Percentiles rank a stretch among this genome's conserved stretches.
Conservation (phyloP, 257 asterid genomes). For the Avicennia marina region DNA sequence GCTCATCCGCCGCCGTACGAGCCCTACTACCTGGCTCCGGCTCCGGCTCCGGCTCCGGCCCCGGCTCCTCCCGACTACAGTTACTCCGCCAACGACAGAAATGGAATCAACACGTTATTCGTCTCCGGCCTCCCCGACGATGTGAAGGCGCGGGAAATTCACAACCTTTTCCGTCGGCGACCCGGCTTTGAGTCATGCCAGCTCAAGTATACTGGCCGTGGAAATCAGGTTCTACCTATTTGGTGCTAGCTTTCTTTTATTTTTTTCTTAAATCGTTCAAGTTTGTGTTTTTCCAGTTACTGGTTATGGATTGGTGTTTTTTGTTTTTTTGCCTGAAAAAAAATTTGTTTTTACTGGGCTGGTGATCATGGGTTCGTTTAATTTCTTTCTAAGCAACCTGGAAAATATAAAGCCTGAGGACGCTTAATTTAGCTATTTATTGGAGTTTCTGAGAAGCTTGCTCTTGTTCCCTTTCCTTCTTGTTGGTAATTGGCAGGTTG, state of each 20-base stretch:
- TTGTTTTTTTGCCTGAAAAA: background rate
- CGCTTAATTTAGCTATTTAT: background rate
- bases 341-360: background rate
- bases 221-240: slow-evolving; percentile 61
- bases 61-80: slow-evolving; percentile 42
- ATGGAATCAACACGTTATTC: slow-evolving; percentile 72
- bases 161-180: slow-evolving; percentile 92
- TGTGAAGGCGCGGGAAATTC: slow-evolving; percentile 97
- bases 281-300: background rate
- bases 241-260: background rate
- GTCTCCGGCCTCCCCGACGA: slow-evolving; percentile 98
- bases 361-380: background rate
- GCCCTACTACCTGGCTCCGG: slow-evolving; percentile 43
- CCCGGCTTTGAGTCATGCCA: slow-evolving; percentile 87
- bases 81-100: slow-evolving; percentile 34
- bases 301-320: background rate
- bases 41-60: slow-evolving; percentile 2
- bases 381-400: too few species aligned
- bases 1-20: slow-evolving; percentile 67
- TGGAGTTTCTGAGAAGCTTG: slow-evolving; percentile 2
- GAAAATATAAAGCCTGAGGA: too few species aligned
- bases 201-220: slow-evolving; percentile 97
- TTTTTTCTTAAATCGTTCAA: background rate
- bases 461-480: background rate
- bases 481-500: slow-evolving; percentile 54